Percentiles rank a stretch among this genome's conserved stretches.
These are phyloP conservation scores for Wickerhamiella australiensis DNA, from an alignment of 805 yeast genomes.

Conservation along the genomic window DNA sequence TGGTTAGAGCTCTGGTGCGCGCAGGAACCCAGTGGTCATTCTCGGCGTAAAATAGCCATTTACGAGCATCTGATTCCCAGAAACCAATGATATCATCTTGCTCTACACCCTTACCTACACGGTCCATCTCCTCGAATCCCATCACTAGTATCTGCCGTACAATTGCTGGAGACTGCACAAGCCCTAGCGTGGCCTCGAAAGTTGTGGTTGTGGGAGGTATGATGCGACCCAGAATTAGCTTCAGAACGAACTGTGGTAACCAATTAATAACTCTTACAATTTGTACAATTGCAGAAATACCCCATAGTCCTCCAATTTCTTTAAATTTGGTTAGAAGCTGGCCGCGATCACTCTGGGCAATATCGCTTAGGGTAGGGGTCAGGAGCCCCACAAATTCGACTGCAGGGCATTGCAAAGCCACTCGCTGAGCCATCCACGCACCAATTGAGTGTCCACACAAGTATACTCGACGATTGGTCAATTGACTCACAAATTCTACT, in stretches of 20 bases:
- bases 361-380: constrained; percentile 59
- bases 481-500: constrained; percentile 35
- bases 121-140: constrained; percentile 48
- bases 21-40: constrained; percentile 56
- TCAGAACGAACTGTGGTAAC: neutral
- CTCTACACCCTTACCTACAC: constrained; percentile 35
- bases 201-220: neutral
- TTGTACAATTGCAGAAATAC: constrained; percentile 5
- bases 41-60: constrained; percentile 50
- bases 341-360: constrained; percentile 39
- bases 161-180: constrained; percentile 35
- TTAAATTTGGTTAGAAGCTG: constrained; percentile 20
- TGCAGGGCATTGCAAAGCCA: constrained; percentile 24
- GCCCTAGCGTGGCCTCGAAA: constrained; percentile 31
- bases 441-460: constrained; percentile 67
- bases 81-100: constrained; percentile 30
- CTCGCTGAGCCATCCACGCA: constrained; percentile 47
- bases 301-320: neutral
- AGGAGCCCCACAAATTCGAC: constrained; percentile 45
- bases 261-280: constrained; percentile 26
- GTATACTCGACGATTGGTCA: constrained; percentile 29
- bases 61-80: constrained; percentile 35
- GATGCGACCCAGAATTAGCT: constrained; percentile 16
- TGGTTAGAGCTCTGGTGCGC: constrained; percentile 36
- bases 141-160: constrained; percentile 44